A percentile compares a stretch with the other conserved stretches of the same genome.
Evolutionary conservation across 1,284 basidiomycete genomes (phyloP).

Genomic region (Marasmius fiardii): DNA sequence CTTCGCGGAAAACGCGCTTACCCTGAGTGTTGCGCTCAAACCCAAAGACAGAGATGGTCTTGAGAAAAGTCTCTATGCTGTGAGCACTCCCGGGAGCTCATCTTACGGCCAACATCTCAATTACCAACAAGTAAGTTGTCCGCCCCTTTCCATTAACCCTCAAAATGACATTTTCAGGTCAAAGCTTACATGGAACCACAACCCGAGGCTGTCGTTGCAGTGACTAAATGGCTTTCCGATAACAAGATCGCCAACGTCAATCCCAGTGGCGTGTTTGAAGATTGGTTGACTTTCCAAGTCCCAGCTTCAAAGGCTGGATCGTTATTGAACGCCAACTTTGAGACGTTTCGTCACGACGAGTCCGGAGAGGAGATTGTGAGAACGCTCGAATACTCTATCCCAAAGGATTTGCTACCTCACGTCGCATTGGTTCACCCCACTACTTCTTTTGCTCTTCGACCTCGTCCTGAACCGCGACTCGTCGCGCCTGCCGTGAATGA

Average conservation of each 20-base stretch:
- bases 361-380: constrained; percentile 7
- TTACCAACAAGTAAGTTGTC: constrained; percentile 13
- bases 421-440: constrained; percentile 14
- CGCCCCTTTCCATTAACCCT: not conserved
- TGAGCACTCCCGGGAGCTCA: constrained; percentile 18
- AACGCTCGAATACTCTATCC: constrained; percentile 12
- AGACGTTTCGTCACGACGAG: constrained; percentile 7
- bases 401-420: constrained; percentile 10
- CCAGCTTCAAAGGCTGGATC: constrained; percentile 7
- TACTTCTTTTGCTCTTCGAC: constrained; percentile 8
- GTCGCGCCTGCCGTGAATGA: not conserved
- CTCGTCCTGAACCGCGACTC: not conserved
- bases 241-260: constrained; percentile 5
- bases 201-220: constrained; percentile 3
- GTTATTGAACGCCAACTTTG: constrained; percentile 11
- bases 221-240: constrained; percentile 10
- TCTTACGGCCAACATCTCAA: constrained; percentile 21
- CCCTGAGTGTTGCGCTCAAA: constrained; percentile 18
- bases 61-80: constrained; percentile 16
- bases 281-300: constrained; percentile 8
- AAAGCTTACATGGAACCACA: constrained; percentile 7
- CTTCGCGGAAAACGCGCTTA: constrained; percentile 10
- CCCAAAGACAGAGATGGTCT: constrained; percentile 18
- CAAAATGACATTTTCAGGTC: not conserved
- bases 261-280: constrained; percentile 1